phyloP scores from a whole-genome alignment of 768 basidiomycete genomes.

The Phallus indusiatus region DNA sequence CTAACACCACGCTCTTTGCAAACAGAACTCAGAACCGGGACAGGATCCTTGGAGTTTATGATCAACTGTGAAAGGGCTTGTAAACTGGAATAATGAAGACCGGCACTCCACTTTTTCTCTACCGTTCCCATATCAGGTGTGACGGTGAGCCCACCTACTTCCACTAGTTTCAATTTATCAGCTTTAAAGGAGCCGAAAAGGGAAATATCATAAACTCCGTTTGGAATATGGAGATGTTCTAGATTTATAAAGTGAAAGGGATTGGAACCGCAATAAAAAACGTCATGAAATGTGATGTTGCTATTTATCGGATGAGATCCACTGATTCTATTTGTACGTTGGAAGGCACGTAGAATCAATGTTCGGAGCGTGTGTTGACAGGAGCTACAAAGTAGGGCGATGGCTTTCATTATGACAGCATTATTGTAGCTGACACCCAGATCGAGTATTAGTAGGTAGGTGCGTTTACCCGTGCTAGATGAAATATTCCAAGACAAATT shows the following conservation, averaged over 20 bases:
- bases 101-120: constrained; percentile 6
- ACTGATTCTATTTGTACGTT: not conserved
- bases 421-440: constrained; percentile 3
- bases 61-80: not conserved
- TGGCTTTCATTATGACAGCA: not conserved
- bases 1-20: not conserved
- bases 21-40: not conserved
- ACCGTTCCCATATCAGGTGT: not conserved
- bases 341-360: constrained; percentile 3
- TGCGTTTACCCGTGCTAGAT: constrained; percentile 13
- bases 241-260: constrained; percentile 9
- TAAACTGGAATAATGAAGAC: not conserved
- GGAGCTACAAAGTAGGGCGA: constrained; percentile 11
- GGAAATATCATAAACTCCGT: constrained; percentile 1
- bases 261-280: not conserved
- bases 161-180: constrained; percentile 7
- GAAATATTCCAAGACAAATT: constrained; percentile 10
- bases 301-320: no score
- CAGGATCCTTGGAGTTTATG: constrained; percentile 2
- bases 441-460: constrained; percentile 11
- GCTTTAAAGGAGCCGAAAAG: constrained; percentile 10
- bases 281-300: not conserved
- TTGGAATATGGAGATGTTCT: constrained; percentile 2
- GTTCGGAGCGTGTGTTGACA: constrained; percentile 13
- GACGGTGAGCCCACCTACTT: constrained; percentile 7